Percentiles rank a stretch among this genome's conserved stretches.
phyloP scores from a whole-genome alignment of 2,329 filamentous ascomycete species.

The Beauveria medogensis region DNA sequence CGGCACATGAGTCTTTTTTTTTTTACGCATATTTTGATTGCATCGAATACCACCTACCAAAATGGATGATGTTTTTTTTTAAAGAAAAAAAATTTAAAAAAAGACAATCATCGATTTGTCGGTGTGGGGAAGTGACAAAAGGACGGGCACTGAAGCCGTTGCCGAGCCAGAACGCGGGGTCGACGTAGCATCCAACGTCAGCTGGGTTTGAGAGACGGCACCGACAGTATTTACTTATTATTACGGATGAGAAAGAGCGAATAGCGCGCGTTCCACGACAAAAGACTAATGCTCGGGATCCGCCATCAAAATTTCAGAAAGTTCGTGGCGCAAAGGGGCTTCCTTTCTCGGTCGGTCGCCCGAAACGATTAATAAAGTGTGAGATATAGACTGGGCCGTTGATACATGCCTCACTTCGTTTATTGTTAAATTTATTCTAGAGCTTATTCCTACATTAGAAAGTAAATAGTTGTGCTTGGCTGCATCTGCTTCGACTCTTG shows the following conservation, averaged over 20 bases:
- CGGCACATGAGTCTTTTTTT: neutral
- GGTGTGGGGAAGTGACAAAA: neutral
- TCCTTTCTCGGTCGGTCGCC: neutral
- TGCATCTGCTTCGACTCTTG: neutral
- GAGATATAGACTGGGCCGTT: neutral
- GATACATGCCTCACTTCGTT: too few relatives aligned
- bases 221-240: too few relatives aligned
- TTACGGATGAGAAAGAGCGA: neutral
- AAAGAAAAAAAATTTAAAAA: too few relatives aligned
- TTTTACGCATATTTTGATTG: neutral
- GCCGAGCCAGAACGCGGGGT: slow-evolving; percentile 5
- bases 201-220: neutral
- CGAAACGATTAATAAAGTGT: neutral
- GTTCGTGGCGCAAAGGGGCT: neutral
- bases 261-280: neutral
- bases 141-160: neutral
- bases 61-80: too few relatives aligned
- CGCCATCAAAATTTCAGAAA: neutral
- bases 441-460: too few relatives aligned
- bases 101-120: neutral
- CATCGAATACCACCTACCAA: slow-evolving; percentile 6
- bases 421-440: too few relatives aligned
- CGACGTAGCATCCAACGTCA: neutral
- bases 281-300: neutral
- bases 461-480: neutral